Evolutionary conservation across 371 early-diverging fungal genomes (phyloP).

Genomic region (Nematocida major): DNA sequence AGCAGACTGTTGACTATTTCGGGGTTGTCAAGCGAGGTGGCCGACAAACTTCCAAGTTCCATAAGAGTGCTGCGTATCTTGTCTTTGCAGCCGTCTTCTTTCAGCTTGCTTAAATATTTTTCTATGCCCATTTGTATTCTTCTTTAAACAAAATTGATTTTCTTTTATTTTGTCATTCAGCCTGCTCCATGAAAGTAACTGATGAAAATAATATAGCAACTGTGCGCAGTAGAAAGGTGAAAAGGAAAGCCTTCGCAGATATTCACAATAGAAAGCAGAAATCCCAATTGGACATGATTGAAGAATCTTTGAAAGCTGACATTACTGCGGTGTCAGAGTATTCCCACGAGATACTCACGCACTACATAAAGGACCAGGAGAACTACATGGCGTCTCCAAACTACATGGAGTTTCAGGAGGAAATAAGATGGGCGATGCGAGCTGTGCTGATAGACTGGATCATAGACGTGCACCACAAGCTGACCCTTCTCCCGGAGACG

Average conservation of each 20-base stretch:
- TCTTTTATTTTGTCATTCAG: slow-evolving; percentile 46
- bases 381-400: slow-evolving; percentile 22
- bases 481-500: slow-evolving; percentile 85
- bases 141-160: slow-evolving; percentile 53
- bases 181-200: slow-evolving; percentile 47
- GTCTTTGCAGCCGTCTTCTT: slow-evolving; percentile 11
- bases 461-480: slow-evolving; percentile 77
- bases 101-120: slow-evolving; percentile 41
- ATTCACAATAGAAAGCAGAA: background rate
- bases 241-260: slow-evolving; percentile 27
- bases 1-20: slow-evolving; percentile 48
- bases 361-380: slow-evolving; percentile 30
- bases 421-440: slow-evolving; percentile 84
- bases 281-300: background rate
- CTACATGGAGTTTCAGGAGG: slow-evolving; percentile 76
- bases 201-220: slow-evolving; percentile 44
- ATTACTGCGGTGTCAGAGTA: slow-evolving; percentile 54
- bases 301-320: slow-evolving; percentile 20
- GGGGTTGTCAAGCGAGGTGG: slow-evolving; percentile 15
- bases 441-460: slow-evolving; percentile 80
- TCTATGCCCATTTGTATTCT: slow-evolving; percentile 10
- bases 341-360: slow-evolving; percentile 23
- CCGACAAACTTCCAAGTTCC: slow-evolving; percentile 5
- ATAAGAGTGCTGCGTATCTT: slow-evolving; percentile 20
- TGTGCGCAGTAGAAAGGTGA: slow-evolving; percentile 1